Percentiles rank a stretch among this genome's conserved stretches.
Evolutionary conservation across 2,329 filamentous ascomycete species (phyloP).

Genomic region (Pseudocercospora ulei): DNA sequence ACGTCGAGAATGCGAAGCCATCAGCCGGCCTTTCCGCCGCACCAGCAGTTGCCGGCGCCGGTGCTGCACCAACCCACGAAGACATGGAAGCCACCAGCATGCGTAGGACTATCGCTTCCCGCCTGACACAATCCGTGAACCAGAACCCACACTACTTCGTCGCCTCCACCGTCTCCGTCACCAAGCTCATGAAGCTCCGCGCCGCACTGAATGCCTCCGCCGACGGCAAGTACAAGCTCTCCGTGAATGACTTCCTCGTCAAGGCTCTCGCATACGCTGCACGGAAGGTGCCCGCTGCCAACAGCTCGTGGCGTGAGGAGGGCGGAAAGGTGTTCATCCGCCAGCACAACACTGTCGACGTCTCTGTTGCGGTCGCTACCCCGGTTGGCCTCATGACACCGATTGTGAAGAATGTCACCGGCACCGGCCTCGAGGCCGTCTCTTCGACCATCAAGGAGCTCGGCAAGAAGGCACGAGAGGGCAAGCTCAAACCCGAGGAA

Average conservation of each 20-base stretch:
- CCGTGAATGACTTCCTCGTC: slow-evolving; percentile 99
- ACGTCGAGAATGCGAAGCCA: slow-evolving; percentile 77
- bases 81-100: slow-evolving; percentile 80
- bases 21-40: slow-evolving; percentile 35
- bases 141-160: slow-evolving; percentile 99
- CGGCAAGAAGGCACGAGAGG: slow-evolving; percentile 87
- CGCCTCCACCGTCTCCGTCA: slow-evolving; percentile 77
- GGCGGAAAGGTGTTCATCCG: slow-evolving; percentile 69
- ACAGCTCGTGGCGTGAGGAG: slow-evolving; percentile 81
- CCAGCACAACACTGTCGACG: slow-evolving; percentile 84
- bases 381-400: slow-evolving; percentile 92
- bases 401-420: slow-evolving; percentile 83
- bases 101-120: slow-evolving; percentile 94
- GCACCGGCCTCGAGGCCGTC: slow-evolving; percentile 78
- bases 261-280: slow-evolving; percentile 85
- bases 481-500: slow-evolving; percentile 98
- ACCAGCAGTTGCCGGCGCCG: slow-evolving; percentile 43
- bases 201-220: slow-evolving; percentile 80
- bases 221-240: slow-evolving; percentile 95
- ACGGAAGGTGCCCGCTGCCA: slow-evolving; percentile 88
- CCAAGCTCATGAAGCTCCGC: slow-evolving; percentile 92
- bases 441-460: slow-evolving; percentile 88
- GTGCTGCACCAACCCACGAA: slow-evolving; percentile 59
- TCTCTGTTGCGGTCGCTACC: slow-evolving; percentile 91
- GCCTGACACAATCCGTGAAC: slow-evolving; percentile 77